Evolutionary conservation across 2,329 filamentous ascomycete species (phyloP).

Genomic region (Fusarium fracticaudum): DNA sequence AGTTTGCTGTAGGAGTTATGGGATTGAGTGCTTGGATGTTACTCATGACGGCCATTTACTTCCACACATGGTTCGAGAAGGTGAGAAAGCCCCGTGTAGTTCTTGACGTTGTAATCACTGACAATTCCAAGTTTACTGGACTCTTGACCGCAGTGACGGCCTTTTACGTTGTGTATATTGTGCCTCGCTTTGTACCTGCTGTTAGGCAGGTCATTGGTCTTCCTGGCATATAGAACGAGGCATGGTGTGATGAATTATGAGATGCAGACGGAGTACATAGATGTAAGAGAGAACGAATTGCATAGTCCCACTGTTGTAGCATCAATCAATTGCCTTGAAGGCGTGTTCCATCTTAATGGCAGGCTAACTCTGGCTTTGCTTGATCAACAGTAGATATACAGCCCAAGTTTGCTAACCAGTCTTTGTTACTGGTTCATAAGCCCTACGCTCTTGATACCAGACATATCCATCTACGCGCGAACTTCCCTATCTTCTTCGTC

Average conservation of each 20-base stretch:
- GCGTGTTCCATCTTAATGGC: too few relatives aligned
- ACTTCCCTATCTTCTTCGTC: background rate
- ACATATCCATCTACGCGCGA: too few relatives aligned
- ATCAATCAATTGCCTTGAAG: background rate
- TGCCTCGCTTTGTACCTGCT: conserved; percentile 61
- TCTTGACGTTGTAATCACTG: conserved; percentile 16
- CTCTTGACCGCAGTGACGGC: conserved; percentile 58
- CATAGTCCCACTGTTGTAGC: background rate
- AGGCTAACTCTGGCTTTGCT: too few relatives aligned
- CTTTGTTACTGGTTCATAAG: too few relatives aligned
- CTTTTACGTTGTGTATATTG: conserved; percentile 61
- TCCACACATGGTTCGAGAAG: conserved; percentile 99
- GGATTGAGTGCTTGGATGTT: conserved; percentile 92
- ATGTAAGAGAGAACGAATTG: conserved; percentile 7
- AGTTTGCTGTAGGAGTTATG: conserved; percentile 71
- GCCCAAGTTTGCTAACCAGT: too few relatives aligned
- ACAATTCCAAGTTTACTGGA: conserved; percentile 60
- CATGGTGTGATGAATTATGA: conserved; percentile 18
- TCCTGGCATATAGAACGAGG: conserved; percentile 57
- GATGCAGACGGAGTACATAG: conserved; percentile 7
- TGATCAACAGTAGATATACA: background rate
- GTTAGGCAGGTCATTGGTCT: conserved; percentile 58
- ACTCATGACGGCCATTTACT: conserved; percentile 97
- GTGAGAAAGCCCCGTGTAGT: conserved; percentile 54
- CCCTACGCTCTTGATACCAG: too few relatives aligned